A percentile compares a stretch with the other conserved stretches of the same genome.
phyloP scores from a whole-genome alignment of 2,329 filamentous ascomycete genomes.

The Pleoardoris graminearum region DNA sequence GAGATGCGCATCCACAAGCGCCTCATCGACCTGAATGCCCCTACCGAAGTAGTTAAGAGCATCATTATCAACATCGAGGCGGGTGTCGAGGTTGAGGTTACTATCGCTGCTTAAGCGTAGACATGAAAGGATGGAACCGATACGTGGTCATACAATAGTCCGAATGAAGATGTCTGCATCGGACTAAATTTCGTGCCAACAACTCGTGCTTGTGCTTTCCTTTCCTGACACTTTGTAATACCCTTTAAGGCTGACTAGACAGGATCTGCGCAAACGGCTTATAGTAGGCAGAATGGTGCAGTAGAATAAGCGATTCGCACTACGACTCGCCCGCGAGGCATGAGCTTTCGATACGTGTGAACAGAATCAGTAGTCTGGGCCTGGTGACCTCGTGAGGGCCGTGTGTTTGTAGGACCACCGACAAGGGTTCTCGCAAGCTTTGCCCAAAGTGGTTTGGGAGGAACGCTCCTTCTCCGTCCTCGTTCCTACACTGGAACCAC shows the following conservation, averaged over 20 bases:
- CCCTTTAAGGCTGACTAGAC: background rate
- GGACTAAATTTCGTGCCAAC: slow-evolving; percentile 14
- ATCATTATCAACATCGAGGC: slow-evolving; percentile 97
- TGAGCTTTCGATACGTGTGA: background rate
- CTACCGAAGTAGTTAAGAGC: slow-evolving; percentile 96
- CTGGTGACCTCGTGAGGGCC: slow-evolving; percentile 1
- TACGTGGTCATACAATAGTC: slow-evolving; percentile 33
- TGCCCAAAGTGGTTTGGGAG: background rate
- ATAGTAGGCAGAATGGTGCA: too few relatives aligned
- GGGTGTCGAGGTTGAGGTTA: slow-evolving; percentile 91
- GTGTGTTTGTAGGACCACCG: slow-evolving; percentile 5
- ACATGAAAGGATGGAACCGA: slow-evolving; percentile 22
- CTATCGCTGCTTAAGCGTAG: slow-evolving; percentile 73
- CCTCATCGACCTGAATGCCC: slow-evolving; percentile 96
- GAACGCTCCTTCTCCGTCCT: background rate
- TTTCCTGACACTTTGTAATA: background rate
- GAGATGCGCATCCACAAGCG: slow-evolving; percentile 99
- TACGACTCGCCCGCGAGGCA: too few relatives aligned
- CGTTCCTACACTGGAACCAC: background rate
- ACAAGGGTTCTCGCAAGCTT: slow-evolving; percentile 5
- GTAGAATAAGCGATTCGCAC: too few relatives aligned
- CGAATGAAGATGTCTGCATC: slow-evolving; percentile 27
- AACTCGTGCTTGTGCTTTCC: background rate
- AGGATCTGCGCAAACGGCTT: too few relatives aligned
- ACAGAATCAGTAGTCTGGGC: background rate